These are phyloP conservation scores for Saccharomyces hybrid DNA, from an alignment of 1,139 yeast species.

Conservation along the genomic window DNA sequence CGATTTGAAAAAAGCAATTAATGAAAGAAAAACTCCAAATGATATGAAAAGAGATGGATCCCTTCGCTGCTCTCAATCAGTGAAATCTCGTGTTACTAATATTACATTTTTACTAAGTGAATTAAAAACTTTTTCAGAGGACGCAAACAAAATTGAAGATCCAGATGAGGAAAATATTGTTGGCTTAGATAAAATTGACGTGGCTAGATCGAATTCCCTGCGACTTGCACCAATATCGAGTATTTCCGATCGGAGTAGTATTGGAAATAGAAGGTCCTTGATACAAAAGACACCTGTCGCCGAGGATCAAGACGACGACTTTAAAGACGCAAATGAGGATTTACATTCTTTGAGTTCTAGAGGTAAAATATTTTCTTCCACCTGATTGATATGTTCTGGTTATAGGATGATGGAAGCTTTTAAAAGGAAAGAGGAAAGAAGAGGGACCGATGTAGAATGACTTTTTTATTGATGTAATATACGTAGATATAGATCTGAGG, in stretches of 20 bases:
- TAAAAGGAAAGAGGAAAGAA: background rate
- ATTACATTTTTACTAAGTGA: slow-evolving; percentile 32
- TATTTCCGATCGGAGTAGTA: slow-evolving; percentile 2
- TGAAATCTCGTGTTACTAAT: slow-evolving; percentile 31
- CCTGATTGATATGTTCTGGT: background rate
- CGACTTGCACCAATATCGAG: slow-evolving; percentile 14
- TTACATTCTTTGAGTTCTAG: slow-evolving; percentile 19
- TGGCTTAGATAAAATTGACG: slow-evolving; percentile 27
- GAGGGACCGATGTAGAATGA: background rate
- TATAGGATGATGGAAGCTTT: background rate
- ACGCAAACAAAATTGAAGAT: slow-evolving; percentile 24
- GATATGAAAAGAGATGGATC: slow-evolving; percentile 5
- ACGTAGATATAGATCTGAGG: background rate
- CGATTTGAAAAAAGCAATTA: slow-evolving; percentile 25
- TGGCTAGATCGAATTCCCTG: slow-evolving; percentile 25
- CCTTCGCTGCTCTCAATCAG: slow-evolving; percentile 30
- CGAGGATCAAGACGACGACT: slow-evolving; percentile 19
- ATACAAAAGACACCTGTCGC: slow-evolving; percentile 1
- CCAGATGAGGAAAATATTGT: slow-evolving; percentile 32
- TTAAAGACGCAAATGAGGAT: slow-evolving; percentile 28
- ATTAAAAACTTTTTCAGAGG: slow-evolving; percentile 21
- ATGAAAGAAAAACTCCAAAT: slow-evolving; percentile 7
- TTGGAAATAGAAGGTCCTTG: slow-evolving; percentile 11
- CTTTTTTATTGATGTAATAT: background rate
- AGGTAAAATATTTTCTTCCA: slow-evolving; percentile 17